Conservation (phyloP, 352 stramenopile species). For the Phytophthora cryptogea region DNA sequence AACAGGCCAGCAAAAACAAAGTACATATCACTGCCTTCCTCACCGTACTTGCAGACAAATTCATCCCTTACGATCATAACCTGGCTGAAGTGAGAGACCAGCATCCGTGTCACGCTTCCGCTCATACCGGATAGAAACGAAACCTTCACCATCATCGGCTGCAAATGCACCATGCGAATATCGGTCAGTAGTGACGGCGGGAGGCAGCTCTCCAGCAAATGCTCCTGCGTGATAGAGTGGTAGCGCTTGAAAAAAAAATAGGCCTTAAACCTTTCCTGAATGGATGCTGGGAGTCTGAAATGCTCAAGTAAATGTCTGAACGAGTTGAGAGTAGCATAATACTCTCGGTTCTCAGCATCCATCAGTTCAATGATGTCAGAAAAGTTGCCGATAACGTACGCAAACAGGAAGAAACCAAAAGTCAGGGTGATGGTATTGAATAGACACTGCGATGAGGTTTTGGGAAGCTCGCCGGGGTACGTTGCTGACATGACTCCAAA, state of each 20-base stretch:
- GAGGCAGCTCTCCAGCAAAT: slow-evolving; percentile 62
- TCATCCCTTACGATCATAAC: slow-evolving; percentile 63
- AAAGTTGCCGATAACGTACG: slow-evolving; percentile 79
- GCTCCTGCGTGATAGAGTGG: slow-evolving; percentile 76
- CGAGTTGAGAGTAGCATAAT: slow-evolving; percentile 56
- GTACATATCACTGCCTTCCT: slow-evolving; percentile 76
- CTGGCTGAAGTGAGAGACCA: slow-evolving; percentile 73
- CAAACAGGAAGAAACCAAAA: slow-evolving; percentile 70
- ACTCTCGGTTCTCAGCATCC: slow-evolving; percentile 69
- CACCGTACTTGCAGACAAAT: slow-evolving; percentile 64
- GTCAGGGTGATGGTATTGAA: slow-evolving; percentile 68
- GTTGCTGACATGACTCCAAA: slow-evolving; percentile 74
- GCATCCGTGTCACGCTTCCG: slow-evolving; percentile 61
- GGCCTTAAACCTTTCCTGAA: slow-evolving; percentile 59
- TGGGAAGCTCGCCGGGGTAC: slow-evolving; percentile 51
- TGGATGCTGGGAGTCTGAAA: slow-evolving; percentile 48
- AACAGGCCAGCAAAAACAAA: slow-evolving; percentile 74
- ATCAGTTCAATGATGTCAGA: slow-evolving; percentile 72
- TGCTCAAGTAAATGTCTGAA: slow-evolving; percentile 58
- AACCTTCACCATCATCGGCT: slow-evolving; percentile 75
- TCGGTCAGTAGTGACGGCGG: slow-evolving; percentile 70
- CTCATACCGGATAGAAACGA: slow-evolving; percentile 63
- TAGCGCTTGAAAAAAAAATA: slow-evolving; percentile 79
- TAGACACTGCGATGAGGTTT: slow-evolving; percentile 51
- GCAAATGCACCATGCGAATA: slow-evolving; percentile 67